Evolutionary conservation across 2,329 filamentous ascomycete genomes (phyloP), one percentile per base, ranked within the genome.

Genomic region (Hypomyces rosellus): DNA sequence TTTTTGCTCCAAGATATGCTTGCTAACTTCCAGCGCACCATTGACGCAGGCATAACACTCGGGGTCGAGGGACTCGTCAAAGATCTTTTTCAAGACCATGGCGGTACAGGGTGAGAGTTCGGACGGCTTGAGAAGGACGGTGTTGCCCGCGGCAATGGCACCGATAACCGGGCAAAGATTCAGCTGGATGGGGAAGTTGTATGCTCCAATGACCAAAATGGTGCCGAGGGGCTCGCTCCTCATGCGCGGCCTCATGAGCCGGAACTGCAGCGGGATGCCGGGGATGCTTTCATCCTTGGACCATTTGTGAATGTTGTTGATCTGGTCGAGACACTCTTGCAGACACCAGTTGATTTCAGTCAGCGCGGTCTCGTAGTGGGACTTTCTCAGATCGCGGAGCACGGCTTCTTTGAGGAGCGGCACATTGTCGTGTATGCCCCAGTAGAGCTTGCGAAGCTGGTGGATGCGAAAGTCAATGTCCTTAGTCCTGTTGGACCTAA

Each of bases 391-490:
- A 64, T 99, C 93, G 59, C 80, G 76, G 64, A 80, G 77, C 64
- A 89, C 80, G 18, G 92, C 89, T 66, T 89, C 86, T 57, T 82
- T 65, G 54, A 97, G 77, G 59, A 85, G 79, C 42, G 82, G 74
- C 50, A 84, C 78, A 65, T 88, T 85, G 74, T 97, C 92, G 57
- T 83, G 83, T 58, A 96, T 68, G 7, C 81, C 90, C 93, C 93
- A 97, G 75, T 96, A 97, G 50, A 97, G 84, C 77, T 90, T 92
- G 60, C 91, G 86, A 54, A 99, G 82, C 76, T 97, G 93, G 49
- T 82, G 77, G 55, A 91, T 75, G 56, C 93, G 84, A 73, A 86
- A 97, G 62, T 88, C 80, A 54, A 96, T 65, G 49, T 88, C 79
- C 65, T 89, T 89, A 40, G 91, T 96, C 71, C 85, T 87, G 67